Conservation (phyloP, 495 filamentous ascomycete genomes). For the Mytilinidion resinicola region DNA sequence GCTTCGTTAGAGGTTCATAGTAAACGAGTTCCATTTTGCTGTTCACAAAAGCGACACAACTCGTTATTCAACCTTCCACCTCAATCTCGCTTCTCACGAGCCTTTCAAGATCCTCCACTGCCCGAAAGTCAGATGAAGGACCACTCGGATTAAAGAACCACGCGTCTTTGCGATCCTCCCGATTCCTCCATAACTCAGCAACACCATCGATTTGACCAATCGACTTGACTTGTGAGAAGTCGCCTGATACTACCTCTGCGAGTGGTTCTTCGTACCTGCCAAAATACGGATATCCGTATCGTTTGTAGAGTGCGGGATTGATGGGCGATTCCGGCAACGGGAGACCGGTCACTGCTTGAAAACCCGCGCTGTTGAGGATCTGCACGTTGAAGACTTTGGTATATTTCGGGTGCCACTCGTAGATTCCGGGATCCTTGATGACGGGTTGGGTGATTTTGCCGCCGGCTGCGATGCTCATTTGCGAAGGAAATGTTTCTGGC, state of each 20-base stretch:
- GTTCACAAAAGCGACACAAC: no score
- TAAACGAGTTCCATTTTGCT: no score
- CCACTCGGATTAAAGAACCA: no score
- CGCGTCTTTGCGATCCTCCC: no score
- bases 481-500: background rate
- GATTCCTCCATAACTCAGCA: background rate
- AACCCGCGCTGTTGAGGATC: conserved; percentile 35
- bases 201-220: background rate
- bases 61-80: no score
- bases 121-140: no score
- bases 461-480: conserved; percentile 37
- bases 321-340: conserved; percentile 35
- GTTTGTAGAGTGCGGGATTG: conserved; percentile 32
- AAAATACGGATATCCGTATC: conserved; percentile 2
- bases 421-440: conserved; percentile 14
- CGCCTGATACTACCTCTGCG: background rate
- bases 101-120: no score
- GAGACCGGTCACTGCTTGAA: conserved; percentile 35
- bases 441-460: conserved; percentile 37
- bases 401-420: conserved; percentile 33
- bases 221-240: background rate
- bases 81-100: no score
- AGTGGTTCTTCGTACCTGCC: background rate
- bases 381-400: conserved; percentile 41
- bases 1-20: no score